Base-by-base conservation (phyloP, 352 stramenopile species). In the Thalassiosira oceanica region DNA sequence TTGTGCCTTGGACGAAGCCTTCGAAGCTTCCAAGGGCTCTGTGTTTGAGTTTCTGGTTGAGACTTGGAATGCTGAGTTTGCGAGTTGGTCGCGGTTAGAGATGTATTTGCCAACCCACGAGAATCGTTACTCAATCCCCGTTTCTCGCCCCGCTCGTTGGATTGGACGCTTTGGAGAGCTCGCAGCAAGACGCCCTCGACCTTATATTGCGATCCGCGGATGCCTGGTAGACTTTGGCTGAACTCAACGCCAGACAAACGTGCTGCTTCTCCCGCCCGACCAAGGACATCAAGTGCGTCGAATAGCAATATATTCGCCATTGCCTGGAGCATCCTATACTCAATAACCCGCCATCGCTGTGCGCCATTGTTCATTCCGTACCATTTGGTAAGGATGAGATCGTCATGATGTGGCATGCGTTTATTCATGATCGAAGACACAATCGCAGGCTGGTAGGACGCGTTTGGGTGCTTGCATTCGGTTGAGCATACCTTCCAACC, bases 191-290 rank as follows among this genome's bases (percentile, higher is more conserved):
- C 81, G 28, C 85, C 85, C 70, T 92, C 85, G 11, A 92, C 85
- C 49, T 86, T 86, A 55, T 86, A 84, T 43, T 85, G 67, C 6
- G 55, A 80, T 3, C 85, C 85, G 54, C 85, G 56, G 49, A 92
- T 92, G 6, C 85, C 85, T 20, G 85, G 85, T 21, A 92, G 76
- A 48, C 64, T 84, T 50, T 92, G 83, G 6, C 74, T 87, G 57
- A 92, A 91, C 36, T 92, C 85, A 29, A 92, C 85, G 18, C 80
- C 78, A 74, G 78, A 89, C 8, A 92, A 68, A 15, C 83, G 56
- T 31, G 85, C 83, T 43, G 83, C 83, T 78, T 92, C 85, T 20
- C 85, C 85, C 16, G 85, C 83, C 46, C 85, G 68, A 28, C 85
- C 85, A 51, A 92, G 71, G 24, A 92, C 73, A 68, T 92, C 85